phyloP scores from a whole-genome alignment of 306 rosid genomes.

The Luffa aegyptiaca region DNA sequence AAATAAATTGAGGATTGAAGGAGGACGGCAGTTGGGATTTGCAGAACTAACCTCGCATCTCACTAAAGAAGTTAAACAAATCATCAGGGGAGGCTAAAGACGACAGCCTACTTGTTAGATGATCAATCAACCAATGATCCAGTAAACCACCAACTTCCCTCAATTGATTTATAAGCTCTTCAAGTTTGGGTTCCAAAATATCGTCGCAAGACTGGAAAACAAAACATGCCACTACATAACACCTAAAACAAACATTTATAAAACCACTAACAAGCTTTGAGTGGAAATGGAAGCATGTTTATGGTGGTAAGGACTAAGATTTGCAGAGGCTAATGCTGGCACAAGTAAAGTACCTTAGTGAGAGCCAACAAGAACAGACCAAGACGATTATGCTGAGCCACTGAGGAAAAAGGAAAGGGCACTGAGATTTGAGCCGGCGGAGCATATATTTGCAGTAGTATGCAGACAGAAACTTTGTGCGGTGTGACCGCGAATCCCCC shows the following conservation, averaged over 20 bases:
- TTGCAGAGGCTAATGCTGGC: neutral
- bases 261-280: neutral
- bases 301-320: neutral
- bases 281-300: neutral
- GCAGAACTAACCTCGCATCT: slow-evolving; percentile 60
- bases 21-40: neutral
- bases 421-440: slow-evolving; percentile 56
- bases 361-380: slow-evolving; percentile 70
- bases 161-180: slow-evolving; percentile 58
- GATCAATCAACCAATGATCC: slow-evolving; percentile 46
- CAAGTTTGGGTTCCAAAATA: slow-evolving; percentile 81
- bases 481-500: slow-evolving; percentile 73
- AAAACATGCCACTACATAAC: neutral
- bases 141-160: slow-evolving; percentile 48
- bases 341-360: slow-evolving; percentile 45
- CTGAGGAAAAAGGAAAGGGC: slow-evolving; percentile 66
- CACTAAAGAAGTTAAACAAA: slow-evolving; percentile 73
- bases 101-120: slow-evolving; percentile 51
- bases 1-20: neutral
- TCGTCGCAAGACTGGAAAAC: slow-evolving; percentile 66
- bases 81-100: slow-evolving; percentile 75
- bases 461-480: slow-evolving; percentile 81
- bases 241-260: neutral
- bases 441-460: slow-evolving; percentile 71
- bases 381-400: slow-evolving; percentile 72